These are phyloP conservation scores for Didymella exigua DNA, from an alignment of 2,329 filamentous ascomycete species.

Conservation along the genomic window DNA sequence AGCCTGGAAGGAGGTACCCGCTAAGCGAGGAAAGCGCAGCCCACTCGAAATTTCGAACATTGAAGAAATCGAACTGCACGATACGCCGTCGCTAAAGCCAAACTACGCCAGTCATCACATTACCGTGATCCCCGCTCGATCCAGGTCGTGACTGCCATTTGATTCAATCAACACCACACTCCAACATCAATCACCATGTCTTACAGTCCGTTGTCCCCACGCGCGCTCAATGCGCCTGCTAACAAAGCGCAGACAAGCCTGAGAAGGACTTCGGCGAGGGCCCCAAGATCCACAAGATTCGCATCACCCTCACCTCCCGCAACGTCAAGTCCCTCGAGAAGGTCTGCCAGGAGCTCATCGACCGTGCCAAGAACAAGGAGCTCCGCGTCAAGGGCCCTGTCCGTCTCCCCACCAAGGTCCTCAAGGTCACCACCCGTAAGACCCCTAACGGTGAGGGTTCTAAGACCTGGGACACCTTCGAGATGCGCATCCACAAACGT, in stretches of 20 bases:
- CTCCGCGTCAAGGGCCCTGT: conserved; percentile 98
- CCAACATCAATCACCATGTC: conserved; percentile 40
- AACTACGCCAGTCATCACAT: conserved; percentile 59
- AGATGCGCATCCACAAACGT: conserved; percentile 99
- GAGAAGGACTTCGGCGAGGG: conserved; percentile 92
- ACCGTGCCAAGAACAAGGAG: conserved; percentile 98
- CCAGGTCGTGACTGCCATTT: conserved; percentile 56
- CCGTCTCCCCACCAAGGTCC: conserved; percentile 94
- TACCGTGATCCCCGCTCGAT: conserved; percentile 54
- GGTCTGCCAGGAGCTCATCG: conserved; percentile 96
- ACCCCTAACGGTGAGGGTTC: conserved; percentile 99
- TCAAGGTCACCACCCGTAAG: conserved; percentile 98
- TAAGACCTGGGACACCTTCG: conserved; percentile 99
- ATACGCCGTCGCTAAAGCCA: conserved; percentile 36
- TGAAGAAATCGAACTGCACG: conserved; percentile 28
- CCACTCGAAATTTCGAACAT: conserved; percentile 19
- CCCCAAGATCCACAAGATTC: conserved; percentile 97
- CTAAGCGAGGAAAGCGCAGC: neutral
- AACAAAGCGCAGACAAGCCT: conserved; percentile 66
- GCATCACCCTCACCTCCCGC: conserved; percentile 94
- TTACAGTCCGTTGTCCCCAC: conserved; percentile 36
- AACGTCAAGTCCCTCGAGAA: conserved; percentile 89
- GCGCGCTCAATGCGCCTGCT: conserved; percentile 11
- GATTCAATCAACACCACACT: conserved; percentile 30
- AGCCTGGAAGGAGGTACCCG: neutral